phyloP scores from a whole-genome alignment of 768 basidiomycete species.

The Daedaleopsis nitida region DNA sequence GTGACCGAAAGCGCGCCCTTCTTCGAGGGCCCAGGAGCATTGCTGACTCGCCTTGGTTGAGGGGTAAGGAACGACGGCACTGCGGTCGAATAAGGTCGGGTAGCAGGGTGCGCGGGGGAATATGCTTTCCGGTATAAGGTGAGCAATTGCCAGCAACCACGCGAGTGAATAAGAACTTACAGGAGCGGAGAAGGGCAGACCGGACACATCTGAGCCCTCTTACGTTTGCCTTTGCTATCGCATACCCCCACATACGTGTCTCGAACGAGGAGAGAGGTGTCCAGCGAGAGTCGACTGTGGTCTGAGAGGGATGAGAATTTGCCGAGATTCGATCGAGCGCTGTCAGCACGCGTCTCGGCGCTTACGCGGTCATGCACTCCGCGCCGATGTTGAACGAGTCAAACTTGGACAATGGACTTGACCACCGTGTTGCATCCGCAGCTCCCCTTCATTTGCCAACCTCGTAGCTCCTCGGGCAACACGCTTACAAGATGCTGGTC shows the following conservation, averaged over 20 bases:
- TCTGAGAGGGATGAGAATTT: not conserved
- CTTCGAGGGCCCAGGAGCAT: slow-evolving; percentile 28
- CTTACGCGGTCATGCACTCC: not conserved
- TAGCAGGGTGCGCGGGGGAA: not conserved
- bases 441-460: no score
- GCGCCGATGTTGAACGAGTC: not conserved
- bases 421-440: no score
- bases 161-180: not conserved
- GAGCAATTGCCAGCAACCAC: not conserved
- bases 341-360: not conserved
- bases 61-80: not conserved
- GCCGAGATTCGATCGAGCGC: not conserved
- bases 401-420: no score
- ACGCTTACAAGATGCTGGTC: no score
- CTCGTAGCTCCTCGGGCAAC: no score
- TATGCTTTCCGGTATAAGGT: not conserved
- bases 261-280: not conserved
- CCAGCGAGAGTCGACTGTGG: no score
- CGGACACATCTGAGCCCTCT: not conserved
- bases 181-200: not conserved
- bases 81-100: not conserved
- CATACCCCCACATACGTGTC: not conserved
- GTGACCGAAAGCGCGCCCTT: slow-evolving; percentile 26
- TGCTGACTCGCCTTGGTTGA: not conserved
- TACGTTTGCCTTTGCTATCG: not conserved